These are phyloP conservation scores for Pythium utonaiense DNA, from an alignment of 352 stramenopile species.

Conservation along the genomic window DNA sequence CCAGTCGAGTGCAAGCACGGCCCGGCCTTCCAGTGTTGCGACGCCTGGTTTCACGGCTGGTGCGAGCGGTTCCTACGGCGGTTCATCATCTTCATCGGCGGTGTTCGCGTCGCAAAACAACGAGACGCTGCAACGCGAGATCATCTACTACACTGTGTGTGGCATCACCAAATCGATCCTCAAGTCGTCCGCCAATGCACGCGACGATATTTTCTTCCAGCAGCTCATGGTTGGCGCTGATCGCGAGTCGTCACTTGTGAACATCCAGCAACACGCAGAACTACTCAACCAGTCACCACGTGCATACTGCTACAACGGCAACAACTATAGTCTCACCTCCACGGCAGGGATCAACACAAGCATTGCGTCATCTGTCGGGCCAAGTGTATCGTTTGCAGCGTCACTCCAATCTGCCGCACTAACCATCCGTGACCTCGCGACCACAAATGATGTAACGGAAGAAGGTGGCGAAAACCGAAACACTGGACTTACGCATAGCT, in stretches of 20 bases:
- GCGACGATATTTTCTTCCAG: constrained; percentile 26
- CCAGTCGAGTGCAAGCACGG: not conserved
- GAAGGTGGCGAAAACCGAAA: not conserved
- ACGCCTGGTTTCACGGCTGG: not conserved
- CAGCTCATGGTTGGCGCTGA: constrained; percentile 59
- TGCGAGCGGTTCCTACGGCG: not conserved
- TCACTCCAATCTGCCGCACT: not conserved
- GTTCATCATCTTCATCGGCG: not conserved
- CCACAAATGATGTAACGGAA: not conserved
- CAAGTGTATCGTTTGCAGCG: constrained; percentile 2
- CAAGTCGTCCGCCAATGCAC: constrained; percentile 35
- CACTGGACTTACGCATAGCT: constrained; percentile 1
- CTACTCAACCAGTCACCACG: constrained; percentile 40
- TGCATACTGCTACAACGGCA: constrained; percentile 37
- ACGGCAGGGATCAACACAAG: not conserved
- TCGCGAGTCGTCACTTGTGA: constrained; percentile 33
- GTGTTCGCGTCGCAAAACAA: constrained; percentile 58
- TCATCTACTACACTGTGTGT: constrained; percentile 83
- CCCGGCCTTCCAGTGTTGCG: constrained; percentile 2
- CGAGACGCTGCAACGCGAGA: constrained; percentile 72
- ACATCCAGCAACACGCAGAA: constrained; percentile 9
- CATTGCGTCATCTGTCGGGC: constrained; percentile 3
- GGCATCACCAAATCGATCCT: constrained; percentile 76
- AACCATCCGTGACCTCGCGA: not conserved
- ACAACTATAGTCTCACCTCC: constrained; percentile 1